Evolutionary conservation across 2,329 filamentous ascomycete species (phyloP), one percentile per base, ranked within the genome.

Genomic region (Alternaria gaisen): DNA sequence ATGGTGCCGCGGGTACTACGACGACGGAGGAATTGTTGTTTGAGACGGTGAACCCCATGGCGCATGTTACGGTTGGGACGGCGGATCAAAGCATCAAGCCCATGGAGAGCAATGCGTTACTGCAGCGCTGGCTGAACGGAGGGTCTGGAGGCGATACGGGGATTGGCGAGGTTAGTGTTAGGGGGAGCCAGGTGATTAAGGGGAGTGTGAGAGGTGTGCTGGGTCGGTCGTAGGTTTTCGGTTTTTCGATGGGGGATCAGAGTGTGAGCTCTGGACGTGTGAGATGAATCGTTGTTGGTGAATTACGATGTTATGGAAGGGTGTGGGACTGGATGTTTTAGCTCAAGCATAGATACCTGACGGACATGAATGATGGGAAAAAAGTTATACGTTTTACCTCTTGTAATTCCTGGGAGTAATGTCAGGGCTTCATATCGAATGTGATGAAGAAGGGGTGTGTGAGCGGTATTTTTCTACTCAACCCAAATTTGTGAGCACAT

Each of bases 41-140:
- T 56, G 83, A 88, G 56, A 94, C 90, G 63, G 86, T 87, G 43
- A 99, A 99, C 74, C 80, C 84, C 14, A 84, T 96, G 32, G 88
- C 94, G 11, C 95, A 99, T 76, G 87, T 99, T 61, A 99, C 95
- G 0, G 84, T 98, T 8, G 95, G 95, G 20, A 99, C 95, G 0
- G 87, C 88, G 10, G 86, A 89, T 66, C 79, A 84, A 47, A 79
- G 83, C 8, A 87, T 98, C 72, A 98, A 97, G 82, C 94, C 95
- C 0, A 94, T 91, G 79, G 94, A 99, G 83, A 97, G 94, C 81
- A 99, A 99, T 74, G 89, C 92, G 60, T 70, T 99, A 73, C 79
- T 99, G 59, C 84, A 84, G 65, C 83, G 83, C 61, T 98, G 94
- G 94, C 75, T 95, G 63, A 84, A 90, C 64, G 78, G 80, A 51